phyloP scores from a whole-genome alignment of 1,284 basidiomycete species.

The Leccinum ponderosum region DNA sequence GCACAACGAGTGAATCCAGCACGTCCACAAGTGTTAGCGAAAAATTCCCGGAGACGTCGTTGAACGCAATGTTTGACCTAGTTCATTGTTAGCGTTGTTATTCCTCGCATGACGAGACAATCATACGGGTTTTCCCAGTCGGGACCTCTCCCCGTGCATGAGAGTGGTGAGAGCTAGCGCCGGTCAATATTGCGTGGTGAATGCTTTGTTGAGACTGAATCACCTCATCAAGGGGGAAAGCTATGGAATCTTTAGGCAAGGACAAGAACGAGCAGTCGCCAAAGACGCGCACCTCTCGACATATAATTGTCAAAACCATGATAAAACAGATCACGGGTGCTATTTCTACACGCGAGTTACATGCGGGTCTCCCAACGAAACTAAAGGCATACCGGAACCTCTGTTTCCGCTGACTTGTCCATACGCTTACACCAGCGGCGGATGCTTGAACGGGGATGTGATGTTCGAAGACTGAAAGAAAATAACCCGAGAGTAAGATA shows the following conservation, averaged over 20 bases:
- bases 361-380: neutral
- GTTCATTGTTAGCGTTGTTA: conserved; percentile 9
- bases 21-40: conserved; percentile 82
- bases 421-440: conserved; percentile 40
- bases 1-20: conserved; percentile 78
- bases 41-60: conserved; percentile 88
- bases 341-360: conserved; percentile 47
- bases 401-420: conserved; percentile 62
- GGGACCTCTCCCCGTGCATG: conserved; percentile 80
- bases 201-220: conserved; percentile 12
- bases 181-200: conserved; percentile 9
- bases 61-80: conserved; percentile 69
- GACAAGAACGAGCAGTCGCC: neutral
- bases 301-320: conserved; percentile 84
- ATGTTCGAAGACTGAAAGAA: conserved; percentile 48
- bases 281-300: conserved; percentile 54
- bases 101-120: conserved; percentile 6
- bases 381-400: conserved; percentile 52
- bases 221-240: conserved; percentile 84
- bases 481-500: conserved; percentile 48
- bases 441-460: conserved; percentile 39
- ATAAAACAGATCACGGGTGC: conserved; percentile 75
- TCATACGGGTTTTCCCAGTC: conserved; percentile 78
- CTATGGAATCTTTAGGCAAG: conserved; percentile 37
- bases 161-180: conserved; percentile 77